Percentiles rank a stretch among this genome's conserved stretches.
Evolutionary conservation across 176 grass and related monocot species (phyloP).

Genomic region (Juncus inflexus): DNA sequence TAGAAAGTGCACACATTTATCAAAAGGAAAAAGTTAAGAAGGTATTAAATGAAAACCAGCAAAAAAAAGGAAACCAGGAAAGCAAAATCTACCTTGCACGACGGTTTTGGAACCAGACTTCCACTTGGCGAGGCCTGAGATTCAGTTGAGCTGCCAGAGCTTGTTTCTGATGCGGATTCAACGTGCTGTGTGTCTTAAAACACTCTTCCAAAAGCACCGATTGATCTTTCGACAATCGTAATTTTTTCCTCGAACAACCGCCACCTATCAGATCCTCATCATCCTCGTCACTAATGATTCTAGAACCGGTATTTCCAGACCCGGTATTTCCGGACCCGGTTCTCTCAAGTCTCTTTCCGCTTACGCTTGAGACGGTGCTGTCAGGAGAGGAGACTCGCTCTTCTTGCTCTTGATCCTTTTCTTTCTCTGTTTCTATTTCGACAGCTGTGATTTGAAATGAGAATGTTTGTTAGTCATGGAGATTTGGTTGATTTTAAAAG

Average conservation of each 20-base stretch:
- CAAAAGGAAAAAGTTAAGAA: background rate
- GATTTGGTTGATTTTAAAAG: background rate
- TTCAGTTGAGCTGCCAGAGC: conserved; percentile 60
- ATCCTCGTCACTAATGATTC: conserved; percentile 50
- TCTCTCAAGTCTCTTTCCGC: conserved; percentile 41
- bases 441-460: background rate
- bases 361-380: conserved; percentile 62
- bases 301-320: conserved; percentile 34
- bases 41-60: no score
- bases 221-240: conserved; percentile 85
- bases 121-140: conserved; percentile 76
- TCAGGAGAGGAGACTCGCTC: conserved; percentile 44
- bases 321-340: conserved; percentile 28
- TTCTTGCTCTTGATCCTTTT: conserved; percentile 19
- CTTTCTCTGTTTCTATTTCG: conserved; percentile 23
- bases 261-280: conserved; percentile 65
- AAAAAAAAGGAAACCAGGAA: background rate
- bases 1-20: background rate
- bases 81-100: conserved; percentile 38
- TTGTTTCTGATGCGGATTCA: conserved; percentile 83
- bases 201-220: conserved; percentile 76
- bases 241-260: conserved; percentile 69
- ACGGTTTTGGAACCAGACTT: conserved; percentile 97
- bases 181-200: conserved; percentile 86
- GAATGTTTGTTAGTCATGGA: conserved; percentile 7